Evolutionary conservation across 768 basidiomycete species (phyloP).

Genomic region (Tulasnella sp.): DNA sequence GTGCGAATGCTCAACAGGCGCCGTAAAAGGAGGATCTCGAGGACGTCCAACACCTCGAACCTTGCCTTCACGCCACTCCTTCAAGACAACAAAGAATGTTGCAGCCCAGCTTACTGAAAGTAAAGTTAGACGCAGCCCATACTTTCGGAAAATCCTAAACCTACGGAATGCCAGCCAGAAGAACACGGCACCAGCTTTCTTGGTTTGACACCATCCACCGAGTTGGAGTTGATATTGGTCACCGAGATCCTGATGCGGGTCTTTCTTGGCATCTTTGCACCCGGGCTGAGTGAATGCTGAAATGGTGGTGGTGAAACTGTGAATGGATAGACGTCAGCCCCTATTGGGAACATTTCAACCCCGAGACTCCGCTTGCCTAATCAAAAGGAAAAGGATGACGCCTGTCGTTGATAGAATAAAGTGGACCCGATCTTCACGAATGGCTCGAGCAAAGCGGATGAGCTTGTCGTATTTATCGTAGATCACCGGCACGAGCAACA

Average conservation of each 20-base stretch:
- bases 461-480: slow-evolving; percentile 83
- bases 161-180: slow-evolving; percentile 76
- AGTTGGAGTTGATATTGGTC: slow-evolving; percentile 52
- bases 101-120: slow-evolving; percentile 60
- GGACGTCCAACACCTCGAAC: slow-evolving; percentile 25
- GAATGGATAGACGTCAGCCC: not conserved
- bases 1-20: slow-evolving; percentile 31
- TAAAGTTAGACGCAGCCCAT: not conserved
- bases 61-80: slow-evolving; percentile 70
- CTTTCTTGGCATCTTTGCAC: slow-evolving; percentile 73
- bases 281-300: slow-evolving; percentile 76
- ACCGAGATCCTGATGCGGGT: slow-evolving; percentile 64
- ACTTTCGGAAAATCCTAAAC: slow-evolving; percentile 20
- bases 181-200: slow-evolving; percentile 82
- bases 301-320: slow-evolving; percentile 21
- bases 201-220: slow-evolving; percentile 79
- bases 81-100: slow-evolving; percentile 50
- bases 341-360: not conserved
- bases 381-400: slow-evolving; percentile 51
- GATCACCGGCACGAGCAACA: slow-evolving; percentile 65
- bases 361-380: slow-evolving; percentile 45
- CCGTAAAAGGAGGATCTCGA: slow-evolving; percentile 67
- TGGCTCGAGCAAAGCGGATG: slow-evolving; percentile 59
- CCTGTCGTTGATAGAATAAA: slow-evolving; percentile 76
- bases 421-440: slow-evolving; percentile 70